Percentiles rank a stretch among this genome's conserved stretches.
Evolutionary conservation across 257 asterid genomes (phyloP).

Genomic region (Petrea volubilis): DNA sequence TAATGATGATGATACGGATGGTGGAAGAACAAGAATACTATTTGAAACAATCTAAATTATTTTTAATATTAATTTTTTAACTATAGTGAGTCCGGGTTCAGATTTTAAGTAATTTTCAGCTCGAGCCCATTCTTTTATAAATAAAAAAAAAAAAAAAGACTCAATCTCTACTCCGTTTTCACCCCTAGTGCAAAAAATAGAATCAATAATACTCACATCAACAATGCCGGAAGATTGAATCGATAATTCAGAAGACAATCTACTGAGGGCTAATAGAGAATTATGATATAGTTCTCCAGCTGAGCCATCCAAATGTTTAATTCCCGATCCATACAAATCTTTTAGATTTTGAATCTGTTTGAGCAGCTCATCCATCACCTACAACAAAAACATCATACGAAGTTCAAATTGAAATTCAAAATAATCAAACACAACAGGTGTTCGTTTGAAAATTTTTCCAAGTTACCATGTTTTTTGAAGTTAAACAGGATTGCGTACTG

Average conservation of each 20-base stretch:
- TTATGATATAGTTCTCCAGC: constrained; percentile 42
- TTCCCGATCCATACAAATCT: constrained; percentile 28
- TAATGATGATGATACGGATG: too few relatives aligned
- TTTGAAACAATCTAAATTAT: too few relatives aligned
- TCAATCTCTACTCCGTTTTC: too few relatives aligned
- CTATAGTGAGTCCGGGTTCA: too few relatives aligned
- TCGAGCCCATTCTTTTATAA: too few relatives aligned
- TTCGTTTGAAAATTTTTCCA: neutral
- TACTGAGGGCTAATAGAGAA: constrained; percentile 37
- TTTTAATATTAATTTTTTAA: too few relatives aligned
- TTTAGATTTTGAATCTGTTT: constrained; percentile 37
- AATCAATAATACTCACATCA: constrained; percentile 34
- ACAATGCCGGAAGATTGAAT: constrained; percentile 37
- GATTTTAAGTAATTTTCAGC: too few relatives aligned
- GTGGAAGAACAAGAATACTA: too few relatives aligned
- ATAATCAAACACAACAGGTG: neutral
- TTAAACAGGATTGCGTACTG: constrained; percentile 32
- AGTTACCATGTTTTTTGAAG: constrained; percentile 47
- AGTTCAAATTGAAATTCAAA: constrained; percentile 2
- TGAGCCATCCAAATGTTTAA: constrained; percentile 34
- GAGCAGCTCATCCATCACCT: constrained; percentile 49
- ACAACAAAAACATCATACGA: neutral
- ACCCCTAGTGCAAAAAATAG: too few relatives aligned
- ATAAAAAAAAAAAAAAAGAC: too few relatives aligned
- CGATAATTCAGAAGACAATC: constrained; percentile 47